Evolutionary conservation across 305 asterid species (phyloP), one percentile per base, ranked within the genome.

Genomic region (Petunia hybrid): DNA sequence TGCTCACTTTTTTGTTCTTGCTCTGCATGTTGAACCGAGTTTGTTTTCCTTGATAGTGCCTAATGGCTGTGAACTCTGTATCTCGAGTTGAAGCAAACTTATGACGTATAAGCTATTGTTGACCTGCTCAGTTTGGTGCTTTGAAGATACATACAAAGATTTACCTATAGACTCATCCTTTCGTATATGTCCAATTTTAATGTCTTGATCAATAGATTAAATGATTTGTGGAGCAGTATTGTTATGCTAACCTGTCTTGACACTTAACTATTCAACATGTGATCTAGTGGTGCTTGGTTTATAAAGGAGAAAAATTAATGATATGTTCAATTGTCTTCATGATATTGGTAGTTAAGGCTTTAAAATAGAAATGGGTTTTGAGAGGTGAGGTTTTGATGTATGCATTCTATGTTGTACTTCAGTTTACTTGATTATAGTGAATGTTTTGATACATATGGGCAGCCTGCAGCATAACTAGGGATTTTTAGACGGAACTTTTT

Each of bases 61-160:
- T 74, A 53, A 53, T 36, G 78, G 64, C 35, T 53, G 31, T 53
- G 36, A 53, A 12, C 48, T 74, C 48, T 48, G 53, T 38, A 36
- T 45, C 16, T 45, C 77, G 46, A 59, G 59, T 70, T 70, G 77
- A 70, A 70, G 77, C 60, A 70, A 70, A 70, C 46, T 74, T 74
- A 53, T 74, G 63, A 13, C 79, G 13, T 73, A 43, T 51, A 36
- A 35, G 53, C 46, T 53, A 53, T 74, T 74, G 64, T 74, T 36
- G 79, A 36, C n/a, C 79, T 73, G 38, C 38, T 74, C 79, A 1
- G 2, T 53, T 74, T 46, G 48, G 51, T 48, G 79, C 64, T 53
- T 53, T 53, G 75, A n/a, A 74, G 64, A 35, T 55, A 53, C 38
- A 38, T 55, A 53, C 38, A 38, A 53, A 16, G 45, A 74, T 53